These are phyloP conservation scores for Hyparrhenia diplandra DNA, from an alignment of 176 grass and related monocot species.

Conservation along the genomic window DNA sequence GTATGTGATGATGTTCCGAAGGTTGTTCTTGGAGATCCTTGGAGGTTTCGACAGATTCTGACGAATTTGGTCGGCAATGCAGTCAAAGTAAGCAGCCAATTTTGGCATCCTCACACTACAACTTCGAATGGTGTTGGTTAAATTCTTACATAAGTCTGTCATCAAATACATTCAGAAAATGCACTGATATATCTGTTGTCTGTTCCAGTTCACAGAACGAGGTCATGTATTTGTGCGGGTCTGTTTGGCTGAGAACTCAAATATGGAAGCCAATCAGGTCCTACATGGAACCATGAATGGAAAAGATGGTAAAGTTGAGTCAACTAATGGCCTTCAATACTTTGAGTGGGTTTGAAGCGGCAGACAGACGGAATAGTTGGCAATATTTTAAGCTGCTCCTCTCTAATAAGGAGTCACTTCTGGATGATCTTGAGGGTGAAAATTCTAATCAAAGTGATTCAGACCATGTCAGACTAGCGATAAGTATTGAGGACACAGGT, in stretches of 20 bases:
- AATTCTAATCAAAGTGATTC: slow-evolving; percentile 23
- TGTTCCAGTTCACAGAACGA: slow-evolving; percentile 76
- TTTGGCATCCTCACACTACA: not conserved
- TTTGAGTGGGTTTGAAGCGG: slow-evolving; percentile 86
- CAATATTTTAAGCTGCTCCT: slow-evolving; percentile 71
- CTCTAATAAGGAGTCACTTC: slow-evolving; percentile 40
- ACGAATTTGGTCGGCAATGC: slow-evolving; percentile 97
- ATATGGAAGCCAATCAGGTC: slow-evolving; percentile 20
- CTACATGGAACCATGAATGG: slow-evolving; percentile 38
- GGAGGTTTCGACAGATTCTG: slow-evolving; percentile 88
- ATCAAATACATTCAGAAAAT: not conserved
- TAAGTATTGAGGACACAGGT: slow-evolving; percentile 90
- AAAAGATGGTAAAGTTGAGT: slow-evolving; percentile 42
- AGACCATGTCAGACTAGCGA: slow-evolving; percentile 45
- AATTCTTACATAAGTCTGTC: not conserved
- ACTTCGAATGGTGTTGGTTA: not conserved
- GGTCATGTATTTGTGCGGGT: slow-evolving; percentile 95
- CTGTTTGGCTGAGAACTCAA: slow-evolving; percentile 57
- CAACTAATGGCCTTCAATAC: slow-evolving; percentile 59
- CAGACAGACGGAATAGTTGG: slow-evolving; percentile 76
- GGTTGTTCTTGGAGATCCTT: slow-evolving; percentile 78
- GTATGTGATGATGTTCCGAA: slow-evolving; percentile 83
- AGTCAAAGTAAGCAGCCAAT: slow-evolving; percentile 75
- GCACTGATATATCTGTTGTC: slow-evolving; percentile 22
- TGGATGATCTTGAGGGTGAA: slow-evolving; percentile 28